Evolutionary conservation across 2,329 filamentous ascomycete genomes (phyloP).

Genomic region (Furcasterigmium furcatum): DNA sequence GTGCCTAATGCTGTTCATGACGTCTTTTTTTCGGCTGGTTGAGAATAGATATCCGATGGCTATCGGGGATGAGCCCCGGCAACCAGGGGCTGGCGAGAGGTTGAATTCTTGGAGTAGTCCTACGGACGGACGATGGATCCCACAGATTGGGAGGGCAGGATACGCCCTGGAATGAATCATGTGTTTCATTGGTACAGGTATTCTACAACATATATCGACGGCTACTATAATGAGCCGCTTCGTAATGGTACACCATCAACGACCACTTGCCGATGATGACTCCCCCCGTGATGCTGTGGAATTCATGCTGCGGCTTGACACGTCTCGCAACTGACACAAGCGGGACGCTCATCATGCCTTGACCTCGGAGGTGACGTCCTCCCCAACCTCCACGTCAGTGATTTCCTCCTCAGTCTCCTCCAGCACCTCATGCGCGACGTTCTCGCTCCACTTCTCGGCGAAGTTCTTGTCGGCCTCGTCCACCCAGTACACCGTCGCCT

Average conservation of each 20-base stretch:
- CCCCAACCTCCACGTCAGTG: conserved; percentile 1
- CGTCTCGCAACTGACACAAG: background rate
- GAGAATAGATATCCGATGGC: background rate
- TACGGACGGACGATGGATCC: no score
- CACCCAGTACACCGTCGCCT: conserved; percentile 48
- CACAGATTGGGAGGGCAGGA: no score
- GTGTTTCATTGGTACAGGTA: conserved; percentile 1
- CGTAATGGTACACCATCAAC: background rate
- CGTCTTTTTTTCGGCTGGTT: background rate
- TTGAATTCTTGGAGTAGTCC: background rate
- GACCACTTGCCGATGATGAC: background rate
- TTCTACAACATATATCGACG: background rate
- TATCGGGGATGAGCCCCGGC: background rate
- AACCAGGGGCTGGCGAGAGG: background rate
- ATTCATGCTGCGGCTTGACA: background rate
- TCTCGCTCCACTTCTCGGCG: conserved; percentile 46
- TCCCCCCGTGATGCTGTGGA: background rate
- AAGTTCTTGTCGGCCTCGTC: conserved; percentile 43
- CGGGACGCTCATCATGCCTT: background rate
- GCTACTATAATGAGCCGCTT: background rate
- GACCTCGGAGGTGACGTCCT: background rate
- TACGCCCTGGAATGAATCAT: background rate
- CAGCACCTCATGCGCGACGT: conserved; percentile 48
- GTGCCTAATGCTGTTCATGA: conserved; percentile 34
- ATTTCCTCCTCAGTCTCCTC: background rate